Conservation (phyloP, 306 rosid species). For the Calophaca sinica region DNA sequence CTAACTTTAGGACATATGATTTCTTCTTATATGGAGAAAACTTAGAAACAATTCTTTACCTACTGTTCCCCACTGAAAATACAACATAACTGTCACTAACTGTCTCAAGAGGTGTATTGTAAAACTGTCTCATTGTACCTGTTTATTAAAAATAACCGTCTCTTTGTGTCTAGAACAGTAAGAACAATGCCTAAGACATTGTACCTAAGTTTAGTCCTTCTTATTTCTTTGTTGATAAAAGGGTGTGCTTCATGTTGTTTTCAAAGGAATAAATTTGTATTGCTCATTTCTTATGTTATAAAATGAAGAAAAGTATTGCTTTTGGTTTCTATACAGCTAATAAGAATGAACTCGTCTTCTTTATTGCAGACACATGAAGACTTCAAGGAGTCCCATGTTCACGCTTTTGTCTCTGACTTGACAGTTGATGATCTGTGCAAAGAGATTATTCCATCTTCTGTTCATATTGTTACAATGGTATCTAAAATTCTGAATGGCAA, state of each 20-base stretch:
- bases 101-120: too few species aligned
- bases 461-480: constrained; percentile 95
- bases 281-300: constrained; percentile 22
- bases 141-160: too few species aligned
- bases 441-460: constrained; percentile 71
- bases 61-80: too few species aligned
- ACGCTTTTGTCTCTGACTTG: constrained; percentile 88
- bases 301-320: neutral
- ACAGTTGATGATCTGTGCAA: constrained; percentile 80
- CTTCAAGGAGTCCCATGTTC: constrained; percentile 70
- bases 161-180: too few species aligned
- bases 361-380: constrained; percentile 74
- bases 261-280: constrained; percentile 27
- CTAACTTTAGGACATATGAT: constrained; percentile 17
- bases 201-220: too few species aligned
- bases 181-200: too few species aligned
- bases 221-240: constrained; percentile 23
- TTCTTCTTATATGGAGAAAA: neutral
- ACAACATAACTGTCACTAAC: too few species aligned
- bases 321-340: constrained; percentile 32
- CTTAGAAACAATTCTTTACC: too few species aligned
- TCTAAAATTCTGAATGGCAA: constrained; percentile 40
- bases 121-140: too few species aligned
- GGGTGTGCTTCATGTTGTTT: constrained; percentile 15
- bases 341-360: constrained; percentile 31